Base-by-base conservation (phyloP, 1,284 basidiomycete genomes). In the Ganoderma lingzhi region DNA sequence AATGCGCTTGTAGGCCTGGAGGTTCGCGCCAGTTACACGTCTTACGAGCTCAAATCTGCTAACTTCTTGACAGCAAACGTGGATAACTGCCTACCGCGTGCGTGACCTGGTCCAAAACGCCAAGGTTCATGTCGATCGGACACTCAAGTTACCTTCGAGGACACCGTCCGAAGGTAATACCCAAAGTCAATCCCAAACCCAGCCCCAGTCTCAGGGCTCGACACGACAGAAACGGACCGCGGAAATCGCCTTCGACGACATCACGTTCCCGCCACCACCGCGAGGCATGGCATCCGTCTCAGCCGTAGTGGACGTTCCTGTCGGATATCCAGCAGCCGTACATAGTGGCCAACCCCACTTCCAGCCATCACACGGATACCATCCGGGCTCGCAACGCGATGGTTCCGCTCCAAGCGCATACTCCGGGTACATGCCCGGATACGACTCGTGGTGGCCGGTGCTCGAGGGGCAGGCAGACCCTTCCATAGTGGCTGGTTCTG, bases 51-150 rank as follows among this genome's bases (percentile, higher is more conserved):
- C 60, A 37, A n/a, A 10, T 48, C 17, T 77, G 65, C 63, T 35
- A 64, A 62, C 51, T 74, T 55, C 65, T 69, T 86, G 65, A 23
- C 66, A 85, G 79, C 74, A 79, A 41, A 78, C 82, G 6, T 96
- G 94, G 94, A 91, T 92, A 3, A 90, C 87, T 74, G 93, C 93
- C 10, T 82, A 84, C 19, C 87, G 93, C 41, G 88, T 91, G 37
- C 88, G 86, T 80, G 91, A 93, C 59, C 82, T 95, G 48, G 80
- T 95, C 62, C 86, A 90, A 75, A 92, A 93, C 23, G 90, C 89
- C 48, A 87, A 90, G 74, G 81, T 92, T 37, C 84, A 87, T 60
- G 82, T 86, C 45, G 84, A 90, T 66, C 82, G 81, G 63, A 78
- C 64, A 1, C 64, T 62, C 23, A 32, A 67, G 64, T 35, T 53